Conservation (phyloP, 73 alveolate genomes). For the Stentor coeruleus region DNA sequence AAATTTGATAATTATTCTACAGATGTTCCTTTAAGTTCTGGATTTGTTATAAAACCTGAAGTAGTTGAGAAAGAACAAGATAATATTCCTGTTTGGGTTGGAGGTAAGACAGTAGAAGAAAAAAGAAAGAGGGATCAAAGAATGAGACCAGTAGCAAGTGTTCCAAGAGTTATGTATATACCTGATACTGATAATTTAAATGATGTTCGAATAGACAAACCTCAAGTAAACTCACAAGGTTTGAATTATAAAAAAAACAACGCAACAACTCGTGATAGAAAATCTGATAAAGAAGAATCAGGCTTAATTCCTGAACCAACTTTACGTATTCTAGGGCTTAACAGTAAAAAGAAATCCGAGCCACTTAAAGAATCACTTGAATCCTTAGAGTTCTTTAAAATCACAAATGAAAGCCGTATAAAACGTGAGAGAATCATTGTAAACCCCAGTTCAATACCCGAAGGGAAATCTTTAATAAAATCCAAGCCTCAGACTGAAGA, state of each 20-base stretch:
- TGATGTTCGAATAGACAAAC: not conserved
- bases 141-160: constrained; percentile 11
- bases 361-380: constrained; percentile 57
- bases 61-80: not conserved
- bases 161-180: not conserved
- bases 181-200: not conserved
- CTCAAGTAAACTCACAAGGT: not conserved
- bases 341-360: constrained; percentile 26
- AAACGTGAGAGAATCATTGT: constrained; percentile 27
- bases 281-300: constrained; percentile 21
- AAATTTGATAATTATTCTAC: constrained; percentile 61
- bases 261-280: constrained; percentile 4
- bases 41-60: constrained; percentile 27
- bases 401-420: constrained; percentile 75
- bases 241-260: not conserved
- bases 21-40: constrained; percentile 31
- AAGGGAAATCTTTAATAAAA: constrained; percentile 15
- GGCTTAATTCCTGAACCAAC: constrained; percentile 22
- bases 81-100: not conserved
- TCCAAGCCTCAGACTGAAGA: not conserved
- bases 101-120: not conserved
- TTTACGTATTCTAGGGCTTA: constrained; percentile 10
- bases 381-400: constrained; percentile 67
- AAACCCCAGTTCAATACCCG: too few relatives aligned
- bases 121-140: not conserved